A percentile compares a stretch with the other conserved stretches of the same genome.
Evolutionary conservation across 1,139 yeast species (phyloP).

Genomic region (Candida sp.): DNA sequence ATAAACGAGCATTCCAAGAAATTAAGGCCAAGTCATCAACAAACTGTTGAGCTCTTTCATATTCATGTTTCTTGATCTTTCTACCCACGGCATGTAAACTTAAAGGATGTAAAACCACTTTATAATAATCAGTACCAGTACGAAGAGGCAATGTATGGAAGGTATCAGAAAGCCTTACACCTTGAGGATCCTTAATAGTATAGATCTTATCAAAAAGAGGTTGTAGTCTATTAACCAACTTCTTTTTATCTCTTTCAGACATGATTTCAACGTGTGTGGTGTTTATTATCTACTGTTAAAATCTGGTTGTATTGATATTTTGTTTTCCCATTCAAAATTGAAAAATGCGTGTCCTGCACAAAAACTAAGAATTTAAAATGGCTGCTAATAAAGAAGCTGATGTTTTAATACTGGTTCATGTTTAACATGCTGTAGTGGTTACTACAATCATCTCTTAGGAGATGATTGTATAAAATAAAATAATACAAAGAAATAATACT

Average conservation of each 20-base stretch:
- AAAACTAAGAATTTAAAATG: not conserved
- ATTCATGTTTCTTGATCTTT: conserved; percentile 46
- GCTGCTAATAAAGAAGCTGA: not conserved
- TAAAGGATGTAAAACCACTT: conserved; percentile 38
- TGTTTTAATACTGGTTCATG: too few relatives aligned
- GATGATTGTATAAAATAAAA: too few relatives aligned
- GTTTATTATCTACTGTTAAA: not conserved
- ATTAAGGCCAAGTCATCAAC: conserved; percentile 78
- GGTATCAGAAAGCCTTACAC: conserved; percentile 40
- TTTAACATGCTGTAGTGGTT: too few relatives aligned
- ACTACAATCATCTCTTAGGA: too few relatives aligned
- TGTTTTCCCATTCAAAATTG: too few relatives aligned
- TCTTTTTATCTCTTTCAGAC: conserved; percentile 39
- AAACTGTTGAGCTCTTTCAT: conserved; percentile 63
- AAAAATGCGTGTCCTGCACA: not conserved
- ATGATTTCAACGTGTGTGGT: conserved; percentile 7
- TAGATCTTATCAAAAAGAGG: conserved; percentile 41
- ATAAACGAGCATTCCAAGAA: conserved; percentile 85
- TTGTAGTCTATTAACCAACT: conserved; percentile 37
- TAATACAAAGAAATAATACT: too few relatives aligned
- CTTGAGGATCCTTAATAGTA: conserved; percentile 42
- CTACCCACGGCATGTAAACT: conserved; percentile 42
- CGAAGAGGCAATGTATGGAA: conserved; percentile 53
- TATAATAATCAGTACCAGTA: conserved; percentile 45
- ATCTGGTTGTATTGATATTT: not conserved